These are phyloP conservation scores for Eimeria acervulina DNA, from an alignment of 169 alveolate genomes.

Conservation along the genomic window DNA sequence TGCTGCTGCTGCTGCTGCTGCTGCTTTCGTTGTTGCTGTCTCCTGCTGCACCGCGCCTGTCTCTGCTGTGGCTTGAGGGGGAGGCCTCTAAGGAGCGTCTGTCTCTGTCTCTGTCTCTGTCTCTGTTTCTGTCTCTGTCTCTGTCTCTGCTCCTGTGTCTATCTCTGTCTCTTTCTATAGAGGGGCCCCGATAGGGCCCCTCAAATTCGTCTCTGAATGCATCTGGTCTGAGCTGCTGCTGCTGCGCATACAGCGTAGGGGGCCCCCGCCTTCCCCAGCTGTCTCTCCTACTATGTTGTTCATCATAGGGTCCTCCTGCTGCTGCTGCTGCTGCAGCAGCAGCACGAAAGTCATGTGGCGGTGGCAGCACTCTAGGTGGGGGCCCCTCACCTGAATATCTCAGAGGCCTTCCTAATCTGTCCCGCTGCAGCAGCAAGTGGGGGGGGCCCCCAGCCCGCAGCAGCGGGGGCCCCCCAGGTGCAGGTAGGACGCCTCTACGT, in stretches of 20 bases:
- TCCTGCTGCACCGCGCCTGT: not conserved
- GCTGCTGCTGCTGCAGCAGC: slow-evolving; percentile 22
- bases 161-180: too few species aligned
- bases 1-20: slow-evolving; percentile 52
- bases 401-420: not conserved
- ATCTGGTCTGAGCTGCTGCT: slow-evolving; percentile 35
- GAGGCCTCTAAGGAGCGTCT: not conserved
- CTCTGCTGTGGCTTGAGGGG: not conserved
- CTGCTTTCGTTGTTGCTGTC: not conserved
- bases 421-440: slow-evolving; percentile 34
- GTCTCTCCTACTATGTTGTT: not conserved
- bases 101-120: too few species aligned
- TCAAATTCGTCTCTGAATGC: not conserved
- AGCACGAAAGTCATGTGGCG: slow-evolving; percentile 14
- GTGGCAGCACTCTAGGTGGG: slow-evolving; percentile 37
- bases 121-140: too few species aligned
- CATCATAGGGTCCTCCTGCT: slow-evolving; percentile 10
- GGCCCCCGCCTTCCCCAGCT: slow-evolving; percentile 37
- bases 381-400: not conserved
- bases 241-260: not conserved
- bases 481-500: slow-evolving; percentile 18
- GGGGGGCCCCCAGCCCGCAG: slow-evolving; percentile 23
- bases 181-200: slow-evolving; percentile 61
- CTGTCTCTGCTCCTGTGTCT: too few species aligned
- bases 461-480: slow-evolving; percentile 37